These are phyloP conservation scores for Zarea fungicola DNA, from an alignment of 2,329 filamentous ascomycete species.

Conservation along the genomic window DNA sequence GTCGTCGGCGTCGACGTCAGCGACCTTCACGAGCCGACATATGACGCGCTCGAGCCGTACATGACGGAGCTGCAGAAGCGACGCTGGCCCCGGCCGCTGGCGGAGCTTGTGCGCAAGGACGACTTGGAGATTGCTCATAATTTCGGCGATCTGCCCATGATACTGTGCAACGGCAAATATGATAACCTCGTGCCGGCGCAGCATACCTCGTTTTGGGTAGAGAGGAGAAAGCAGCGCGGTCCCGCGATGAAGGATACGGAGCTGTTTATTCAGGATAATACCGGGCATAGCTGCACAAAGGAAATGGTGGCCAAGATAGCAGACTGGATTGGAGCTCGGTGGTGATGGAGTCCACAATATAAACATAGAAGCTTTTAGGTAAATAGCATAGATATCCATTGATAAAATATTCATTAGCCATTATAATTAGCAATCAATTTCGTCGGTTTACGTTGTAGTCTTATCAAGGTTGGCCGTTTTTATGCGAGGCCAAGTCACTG, in stretches of 20 bases:
- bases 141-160: not conserved
- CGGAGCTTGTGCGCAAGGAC: not conserved
- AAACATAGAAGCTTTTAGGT: no score
- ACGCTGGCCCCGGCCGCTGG: slow-evolving; percentile 4
- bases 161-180: slow-evolving; percentile 7
- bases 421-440: no score
- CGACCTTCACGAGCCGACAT: not conserved
- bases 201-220: not conserved
- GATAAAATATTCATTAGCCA: no score
- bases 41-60: not conserved
- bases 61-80: slow-evolving; percentile 5
- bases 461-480: no score
- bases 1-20: slow-evolving; percentile 11
- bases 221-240: not conserved
- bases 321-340: not conserved
- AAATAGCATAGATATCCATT: no score
- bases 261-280: slow-evolving; percentile 8
- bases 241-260: not conserved
- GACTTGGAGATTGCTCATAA: not conserved
- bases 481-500: no score
- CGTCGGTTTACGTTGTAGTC: no score
- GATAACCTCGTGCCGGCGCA: slow-evolving; percentile 2
- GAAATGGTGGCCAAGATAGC: slow-evolving; percentile 8
- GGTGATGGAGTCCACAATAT: not conserved
- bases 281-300: slow-evolving; percentile 9